Conservation (phyloP, 139 green algal genomes). For the Asterochloris sp. region DNA sequence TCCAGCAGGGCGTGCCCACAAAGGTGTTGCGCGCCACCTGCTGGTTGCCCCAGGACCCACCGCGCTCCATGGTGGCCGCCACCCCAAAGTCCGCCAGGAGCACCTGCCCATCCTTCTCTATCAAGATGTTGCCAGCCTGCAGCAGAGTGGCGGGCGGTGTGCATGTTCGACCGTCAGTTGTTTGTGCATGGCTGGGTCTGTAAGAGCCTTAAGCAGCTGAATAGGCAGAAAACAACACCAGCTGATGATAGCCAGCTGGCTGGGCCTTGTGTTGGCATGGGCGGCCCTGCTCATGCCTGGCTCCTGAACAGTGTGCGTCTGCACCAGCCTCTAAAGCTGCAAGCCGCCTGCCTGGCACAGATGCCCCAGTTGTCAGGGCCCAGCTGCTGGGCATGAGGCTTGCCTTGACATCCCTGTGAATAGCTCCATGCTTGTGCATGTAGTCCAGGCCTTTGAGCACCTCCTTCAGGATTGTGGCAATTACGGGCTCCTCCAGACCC, state of each 20-base stretch:
- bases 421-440: conserved; percentile 89
- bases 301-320: too few relatives aligned
- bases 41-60: conserved; percentile 81
- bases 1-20: conserved; percentile 94
- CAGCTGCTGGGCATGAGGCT: neutral
- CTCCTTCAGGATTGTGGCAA: conserved; percentile 93
- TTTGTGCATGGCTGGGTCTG: too few relatives aligned
- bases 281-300: too few relatives aligned
- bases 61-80: conserved; percentile 84
- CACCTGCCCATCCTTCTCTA: conserved; percentile 86
- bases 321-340: too few relatives aligned
- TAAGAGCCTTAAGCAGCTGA: too few relatives aligned
- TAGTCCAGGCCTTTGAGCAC: conserved; percentile 95
- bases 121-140: conserved; percentile 96
- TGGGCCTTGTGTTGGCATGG: too few relatives aligned
- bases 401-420: conserved; percentile 97
- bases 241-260: too few relatives aligned
- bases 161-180: too few relatives aligned
- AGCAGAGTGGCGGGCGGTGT: neutral
- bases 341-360: too few relatives aligned
- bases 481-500: conserved; percentile 87
- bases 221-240: too few relatives aligned
- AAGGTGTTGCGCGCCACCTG: conserved; percentile 78
- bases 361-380: too few relatives aligned
- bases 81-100: conserved; percentile 98